Conservation (phyloP, 202 grass and related monocot genomes). For the Cymbopogon flexuosus region DNA sequence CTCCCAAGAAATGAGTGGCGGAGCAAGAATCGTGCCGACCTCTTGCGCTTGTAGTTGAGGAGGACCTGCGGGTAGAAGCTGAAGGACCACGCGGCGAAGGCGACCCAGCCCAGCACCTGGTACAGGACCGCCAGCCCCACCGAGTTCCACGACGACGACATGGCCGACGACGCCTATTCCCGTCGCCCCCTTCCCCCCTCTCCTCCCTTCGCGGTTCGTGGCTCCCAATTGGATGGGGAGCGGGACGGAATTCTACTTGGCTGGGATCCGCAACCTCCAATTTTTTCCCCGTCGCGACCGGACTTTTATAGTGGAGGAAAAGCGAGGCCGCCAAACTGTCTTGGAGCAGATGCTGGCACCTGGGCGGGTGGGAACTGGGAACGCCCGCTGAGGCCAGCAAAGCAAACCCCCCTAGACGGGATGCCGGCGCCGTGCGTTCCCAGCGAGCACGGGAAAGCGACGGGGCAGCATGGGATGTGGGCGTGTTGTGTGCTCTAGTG, state of each 20-base stretch:
- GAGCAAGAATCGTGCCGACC: slow-evolving; percentile 30
- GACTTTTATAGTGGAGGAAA: slow-evolving; percentile 31
- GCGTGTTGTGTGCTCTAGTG: too few relatives aligned
- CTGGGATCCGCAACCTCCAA: too few relatives aligned
- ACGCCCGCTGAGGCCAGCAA: background rate
- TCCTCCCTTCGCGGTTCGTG: background rate
- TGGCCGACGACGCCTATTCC: slow-evolving; percentile 2
- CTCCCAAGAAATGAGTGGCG: background rate
- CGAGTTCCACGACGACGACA: slow-evolving; percentile 81
- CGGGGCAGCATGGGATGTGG: background rate
- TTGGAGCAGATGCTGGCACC: background rate
- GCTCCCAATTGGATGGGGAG: background rate
- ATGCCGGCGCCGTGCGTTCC: background rate
- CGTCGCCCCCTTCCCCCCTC: too few relatives aligned
- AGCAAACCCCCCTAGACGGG: background rate
- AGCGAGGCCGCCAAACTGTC: background rate
- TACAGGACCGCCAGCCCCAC: slow-evolving; percentile 63
- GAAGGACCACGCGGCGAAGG: slow-evolving; percentile 89
- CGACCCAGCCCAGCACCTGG: slow-evolving; percentile 86
- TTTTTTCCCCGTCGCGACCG: too few relatives aligned
- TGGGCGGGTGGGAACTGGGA: background rate
- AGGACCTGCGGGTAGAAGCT: slow-evolving; percentile 95
- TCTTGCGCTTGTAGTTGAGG: slow-evolving; percentile 89
- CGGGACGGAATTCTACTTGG: background rate
- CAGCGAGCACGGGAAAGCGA: background rate